Percentiles rank a stretch among this genome's conserved stretches.
phyloP scores from a whole-genome alignment of 2,329 filamentous ascomycete genomes.

The Blastomyces percursus region DNA sequence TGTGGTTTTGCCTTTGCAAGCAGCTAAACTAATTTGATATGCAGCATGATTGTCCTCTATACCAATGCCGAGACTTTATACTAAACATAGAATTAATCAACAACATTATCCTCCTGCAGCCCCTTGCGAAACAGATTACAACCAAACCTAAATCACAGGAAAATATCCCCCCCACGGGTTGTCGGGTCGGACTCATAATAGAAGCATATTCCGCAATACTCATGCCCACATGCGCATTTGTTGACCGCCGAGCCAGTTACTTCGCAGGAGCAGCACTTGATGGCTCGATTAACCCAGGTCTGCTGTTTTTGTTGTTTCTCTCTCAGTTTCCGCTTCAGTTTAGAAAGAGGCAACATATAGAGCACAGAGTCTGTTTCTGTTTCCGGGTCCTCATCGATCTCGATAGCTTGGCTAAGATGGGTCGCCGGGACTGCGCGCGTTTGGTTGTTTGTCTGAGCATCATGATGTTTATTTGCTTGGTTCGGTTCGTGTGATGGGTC shows the following conservation, averaged over 20 bases:
- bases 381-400: neutral
- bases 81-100: no score
- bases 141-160: no score
- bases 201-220: neutral
- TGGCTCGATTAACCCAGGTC: neutral
- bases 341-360: neutral
- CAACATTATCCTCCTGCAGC: no score
- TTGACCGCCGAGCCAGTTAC: neutral
- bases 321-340: no score
- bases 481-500: no score
- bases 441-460: neutral
- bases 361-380: neutral
- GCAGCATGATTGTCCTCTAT: no score
- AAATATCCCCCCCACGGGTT: no score
- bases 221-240: neutral
- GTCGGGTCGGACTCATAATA: neutral
- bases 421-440: neutral
- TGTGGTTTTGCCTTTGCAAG: no score
- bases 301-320: neutral
- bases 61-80: no score
- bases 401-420: neutral
- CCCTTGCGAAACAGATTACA: no score
- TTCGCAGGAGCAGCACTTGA: neutral
- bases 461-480: no score
- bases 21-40: no score